phyloP scores from a whole-genome alignment of 805 yeast species.

The Starmerella geochares region DNA sequence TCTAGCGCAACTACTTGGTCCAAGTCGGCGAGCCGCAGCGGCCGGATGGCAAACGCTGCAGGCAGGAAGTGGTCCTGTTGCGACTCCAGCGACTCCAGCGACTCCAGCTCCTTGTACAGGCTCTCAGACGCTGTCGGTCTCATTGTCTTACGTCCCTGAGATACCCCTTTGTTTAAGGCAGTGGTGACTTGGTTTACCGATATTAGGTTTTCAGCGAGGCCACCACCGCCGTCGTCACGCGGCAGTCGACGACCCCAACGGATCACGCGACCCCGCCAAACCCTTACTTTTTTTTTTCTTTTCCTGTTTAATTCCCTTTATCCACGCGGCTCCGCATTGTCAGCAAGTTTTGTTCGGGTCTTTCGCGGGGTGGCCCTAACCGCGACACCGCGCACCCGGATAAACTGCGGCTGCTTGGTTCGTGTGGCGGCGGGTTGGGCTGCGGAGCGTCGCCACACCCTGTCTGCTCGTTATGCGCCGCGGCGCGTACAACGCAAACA shows the following conservation, averaged over 20 bases:
- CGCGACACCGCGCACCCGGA: not conserved
- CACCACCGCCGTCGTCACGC: conserved; percentile 1
- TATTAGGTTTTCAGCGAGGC: conserved; percentile 5
- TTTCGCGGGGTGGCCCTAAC: not conserved
- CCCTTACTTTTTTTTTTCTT: not conserved
- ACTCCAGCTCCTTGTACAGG: conserved; percentile 21
- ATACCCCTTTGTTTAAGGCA: not conserved
- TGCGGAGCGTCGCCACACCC: no score
- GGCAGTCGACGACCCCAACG: conserved; percentile 1
- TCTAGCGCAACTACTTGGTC: conserved; percentile 56
- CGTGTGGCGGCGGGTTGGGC: no score
- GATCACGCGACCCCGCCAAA: not conserved
- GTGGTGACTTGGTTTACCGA: not conserved
- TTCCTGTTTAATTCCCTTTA: not conserved
- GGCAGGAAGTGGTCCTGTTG: conserved; percentile 34
- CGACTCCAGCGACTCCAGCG: conserved; percentile 1
- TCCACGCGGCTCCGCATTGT: not conserved
- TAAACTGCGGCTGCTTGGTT: no score
- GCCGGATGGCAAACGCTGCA: conserved; percentile 58
- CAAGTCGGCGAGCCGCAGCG: conserved; percentile 64
- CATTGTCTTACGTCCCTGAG: conserved; percentile 16
- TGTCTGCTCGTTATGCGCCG: no score
- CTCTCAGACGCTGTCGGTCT: conserved; percentile 27
- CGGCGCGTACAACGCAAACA: no score
- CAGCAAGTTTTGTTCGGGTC: not conserved